A percentile compares a stretch with the other conserved stretches of the same genome.
Evolutionary conservation across 1,284 basidiomycete species (phyloP).

Genomic region (Ustilago vetiveriae): DNA sequence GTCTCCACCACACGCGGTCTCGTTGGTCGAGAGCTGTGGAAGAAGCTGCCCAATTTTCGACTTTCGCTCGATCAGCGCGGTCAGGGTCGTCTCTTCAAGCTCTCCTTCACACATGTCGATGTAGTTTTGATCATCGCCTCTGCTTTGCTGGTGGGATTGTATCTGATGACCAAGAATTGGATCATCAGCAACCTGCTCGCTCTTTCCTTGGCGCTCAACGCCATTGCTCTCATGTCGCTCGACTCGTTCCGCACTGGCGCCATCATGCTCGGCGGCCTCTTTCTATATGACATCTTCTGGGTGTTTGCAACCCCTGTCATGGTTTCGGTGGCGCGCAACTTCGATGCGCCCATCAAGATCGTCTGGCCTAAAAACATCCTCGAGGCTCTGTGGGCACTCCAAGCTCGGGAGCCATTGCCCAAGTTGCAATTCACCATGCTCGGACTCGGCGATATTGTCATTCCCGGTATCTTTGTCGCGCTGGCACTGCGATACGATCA

Average conservation of each 20-base stretch:
- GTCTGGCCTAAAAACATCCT: conserved; percentile 69
- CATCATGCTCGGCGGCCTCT: conserved; percentile 74
- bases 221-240: conserved; percentile 81
- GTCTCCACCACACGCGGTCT: conserved; percentile 22
- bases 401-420: conserved; percentile 20
- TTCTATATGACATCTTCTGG: conserved; percentile 67
- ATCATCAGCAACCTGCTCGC: conserved; percentile 82
- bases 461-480: conserved; percentile 89
- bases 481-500: conserved; percentile 89
- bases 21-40: conserved; percentile 38
- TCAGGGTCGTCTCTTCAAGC: conserved; percentile 34
- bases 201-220: conserved; percentile 84
- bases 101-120: conserved; percentile 70
- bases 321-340: conserved; percentile 79
- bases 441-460: conserved; percentile 88
- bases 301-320: conserved; percentile 66
- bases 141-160: conserved; percentile 76
- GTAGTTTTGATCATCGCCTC: conserved; percentile 76
- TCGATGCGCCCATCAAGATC: conserved; percentile 87
- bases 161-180: conserved; percentile 74
- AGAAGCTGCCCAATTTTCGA: conserved; percentile 46
- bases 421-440: conserved; percentile 83
- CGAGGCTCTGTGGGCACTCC: conserved; percentile 26
- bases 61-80: conserved; percentile 39
- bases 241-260: conserved; percentile 90